phyloP scores from a whole-genome alignment of 179 eudicot genomes.

The Patellifolia procumbens region DNA sequence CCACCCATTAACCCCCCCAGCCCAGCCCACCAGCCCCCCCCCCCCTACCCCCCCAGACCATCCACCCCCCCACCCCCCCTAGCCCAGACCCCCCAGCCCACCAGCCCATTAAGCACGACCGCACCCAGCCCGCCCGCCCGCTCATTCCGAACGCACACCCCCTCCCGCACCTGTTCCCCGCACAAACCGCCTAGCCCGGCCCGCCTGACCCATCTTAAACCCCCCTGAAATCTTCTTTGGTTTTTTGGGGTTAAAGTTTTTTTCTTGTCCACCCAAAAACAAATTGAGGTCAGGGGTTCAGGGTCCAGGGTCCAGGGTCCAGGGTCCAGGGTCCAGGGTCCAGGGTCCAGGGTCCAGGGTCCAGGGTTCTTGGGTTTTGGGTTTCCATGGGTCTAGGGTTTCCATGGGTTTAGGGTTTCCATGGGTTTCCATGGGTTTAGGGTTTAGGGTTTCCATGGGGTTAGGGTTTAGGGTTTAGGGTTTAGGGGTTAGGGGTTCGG shows the following conservation, averaged over 20 bases:
- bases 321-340: slow-evolving; percentile 9
- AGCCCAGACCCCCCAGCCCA: no score
- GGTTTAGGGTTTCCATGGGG: slow-evolving; percentile 17
- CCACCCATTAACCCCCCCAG: no score
- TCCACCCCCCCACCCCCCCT: no score
- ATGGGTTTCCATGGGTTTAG: slow-evolving; percentile 12
- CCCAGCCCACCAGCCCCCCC: no score
- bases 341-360: slow-evolving; percentile 8
- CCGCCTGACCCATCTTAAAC: no score
- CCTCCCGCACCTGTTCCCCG: no score
- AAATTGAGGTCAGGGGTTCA: slow-evolving; percentile 6
- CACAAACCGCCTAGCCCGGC: no score
- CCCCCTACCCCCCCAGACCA: no score
- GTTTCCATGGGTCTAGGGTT: slow-evolving; percentile 20
- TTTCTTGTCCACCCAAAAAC: no score
- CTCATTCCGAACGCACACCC: no score
- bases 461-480: slow-evolving; percentile 19
- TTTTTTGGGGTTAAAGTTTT: not conserved
- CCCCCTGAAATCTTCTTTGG: not conserved
- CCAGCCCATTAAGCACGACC: no score
- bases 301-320: not conserved
- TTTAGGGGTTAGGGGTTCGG: slow-evolving; percentile 17
- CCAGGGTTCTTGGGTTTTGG: slow-evolving; percentile 20
- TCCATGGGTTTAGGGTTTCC: slow-evolving; percentile 7
- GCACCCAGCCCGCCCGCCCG: no score